Evolutionary conservation across 2,329 filamentous ascomycete species (phyloP), one percentile per base, ranked within the genome.

Genomic region (Metarhizium album): DNA sequence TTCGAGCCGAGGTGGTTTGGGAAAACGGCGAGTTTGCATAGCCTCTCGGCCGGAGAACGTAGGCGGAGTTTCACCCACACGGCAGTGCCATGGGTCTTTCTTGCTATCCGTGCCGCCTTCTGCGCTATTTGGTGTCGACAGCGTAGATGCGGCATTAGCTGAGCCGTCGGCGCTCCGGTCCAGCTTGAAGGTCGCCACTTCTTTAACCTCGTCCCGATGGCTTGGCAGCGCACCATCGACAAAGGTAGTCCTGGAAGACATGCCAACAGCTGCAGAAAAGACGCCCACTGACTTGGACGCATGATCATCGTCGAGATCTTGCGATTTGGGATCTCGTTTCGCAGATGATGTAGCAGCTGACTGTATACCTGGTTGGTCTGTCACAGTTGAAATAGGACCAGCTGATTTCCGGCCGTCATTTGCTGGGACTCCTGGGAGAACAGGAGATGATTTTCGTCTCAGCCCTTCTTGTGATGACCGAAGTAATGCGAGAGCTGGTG

Each of bases 21-120:
- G 72, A 63, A 75, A 74, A 57, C 76, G 78, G 51, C 77, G 72
- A 20, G 69, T 70, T 38, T 68, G 69, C 4, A 60, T 63, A 49
- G 66, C 64, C 58, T 70, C 72, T 52, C 79, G 72, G 35, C 71
- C 70, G 1, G 81, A 82, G 58, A 84, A 84, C 2, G 76, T 74
- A 22, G 77, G 78, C 50, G 75, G 75, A 22, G 75, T 68, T 43
- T 83, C 77, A 23, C 81, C 81, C 46, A 83, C 67, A 2, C 80
- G 76, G 35, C 69, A 71, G 60, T 83, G 78, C 72, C 79, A 83
- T 35, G 55, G 52, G 31, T 52, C 53, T 23, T 47, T 51, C 24
- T 54, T 50, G 11, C 51, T 37, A 31, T 48, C 49, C 38, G 61
- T 52, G 46, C 53, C 52, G 38, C 43, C 45, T 52, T 50, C 45